phyloP scores from a whole-genome alignment of 441 rosid genomes.

The Biscutella laevigata region DNA sequence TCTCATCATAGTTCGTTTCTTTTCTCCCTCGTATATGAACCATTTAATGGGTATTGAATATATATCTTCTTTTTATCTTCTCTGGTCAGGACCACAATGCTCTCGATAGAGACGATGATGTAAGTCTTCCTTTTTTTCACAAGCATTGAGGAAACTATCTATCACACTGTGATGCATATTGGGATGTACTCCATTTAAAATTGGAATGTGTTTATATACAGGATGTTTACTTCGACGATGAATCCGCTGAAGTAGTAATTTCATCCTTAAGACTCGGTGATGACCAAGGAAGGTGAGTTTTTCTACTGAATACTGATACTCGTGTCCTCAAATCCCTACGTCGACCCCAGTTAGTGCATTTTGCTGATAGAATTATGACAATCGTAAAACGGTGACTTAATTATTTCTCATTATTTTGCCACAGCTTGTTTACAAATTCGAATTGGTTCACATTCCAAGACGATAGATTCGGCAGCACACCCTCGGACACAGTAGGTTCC shows the following conservation, averaged over 20 bases:
- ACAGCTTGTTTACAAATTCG: conserved; percentile 87
- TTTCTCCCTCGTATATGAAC: not conserved
- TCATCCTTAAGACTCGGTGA: conserved; percentile 93
- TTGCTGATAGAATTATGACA: not conserved
- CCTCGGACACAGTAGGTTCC: conserved; percentile 40
- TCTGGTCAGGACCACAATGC: conserved; percentile 53
- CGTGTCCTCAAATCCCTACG: not conserved
- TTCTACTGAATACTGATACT: not conserved
- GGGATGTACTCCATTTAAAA: not conserved
- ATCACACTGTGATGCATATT: not conserved
- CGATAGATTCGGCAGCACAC: conserved; percentile 47
- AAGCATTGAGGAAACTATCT: not conserved
- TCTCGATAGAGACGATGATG: conserved; percentile 90
- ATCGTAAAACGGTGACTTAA: not conserved
- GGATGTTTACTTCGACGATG: conserved; percentile 98
- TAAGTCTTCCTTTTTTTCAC: conserved; percentile 13
- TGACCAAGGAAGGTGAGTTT: conserved; percentile 84
- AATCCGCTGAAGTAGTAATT: conserved; percentile 95
- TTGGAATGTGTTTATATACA: conserved; percentile 30
- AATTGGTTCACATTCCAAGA: conserved; percentile 98
- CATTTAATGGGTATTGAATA: not conserved
- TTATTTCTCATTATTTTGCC: conserved; percentile 13
- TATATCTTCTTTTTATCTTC: conserved; percentile 2
- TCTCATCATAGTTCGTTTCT: not conserved
- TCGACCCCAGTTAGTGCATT: not conserved